Percentiles rank a stretch among this genome's conserved stretches.
Conservation (phyloP, 345 rosid genomes). For the Draba incana region DNA sequence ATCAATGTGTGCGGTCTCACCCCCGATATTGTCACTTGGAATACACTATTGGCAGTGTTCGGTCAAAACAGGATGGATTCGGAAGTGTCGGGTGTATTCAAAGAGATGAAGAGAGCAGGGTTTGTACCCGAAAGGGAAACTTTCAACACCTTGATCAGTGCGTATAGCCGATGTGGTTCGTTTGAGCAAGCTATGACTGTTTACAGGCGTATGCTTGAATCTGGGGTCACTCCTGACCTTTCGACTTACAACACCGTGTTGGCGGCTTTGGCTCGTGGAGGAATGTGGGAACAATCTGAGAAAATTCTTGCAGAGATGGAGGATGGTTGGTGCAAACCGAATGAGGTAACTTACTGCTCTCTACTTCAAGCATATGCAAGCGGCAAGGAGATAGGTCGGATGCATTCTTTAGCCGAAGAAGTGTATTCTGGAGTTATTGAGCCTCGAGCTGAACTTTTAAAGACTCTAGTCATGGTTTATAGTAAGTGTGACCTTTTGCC, state of each 20-base stretch:
- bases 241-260: slow-evolving; percentile 90
- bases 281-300: slow-evolving; percentile 94
- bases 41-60: slow-evolving; percentile 83
- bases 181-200: slow-evolving; percentile 86
- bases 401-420: slow-evolving; percentile 79
- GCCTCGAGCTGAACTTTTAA: slow-evolving; percentile 76
- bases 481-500: slow-evolving; percentile 76
- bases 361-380: slow-evolving; percentile 95
- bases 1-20: slow-evolving; percentile 62
- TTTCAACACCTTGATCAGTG: slow-evolving; percentile 84
- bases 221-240: slow-evolving; percentile 83
- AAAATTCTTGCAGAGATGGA: slow-evolving; percentile 83
- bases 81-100: slow-evolving; percentile 87
- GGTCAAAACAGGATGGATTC: slow-evolving; percentile 92
- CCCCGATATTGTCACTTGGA: slow-evolving; percentile 95
- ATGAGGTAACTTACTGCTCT: slow-evolving; percentile 81
- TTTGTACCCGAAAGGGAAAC: slow-evolving; percentile 92
- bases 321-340: slow-evolving; percentile 76
- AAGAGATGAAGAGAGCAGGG: slow-evolving; percentile 98
- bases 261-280: slow-evolving; percentile 96
- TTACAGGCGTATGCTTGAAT: slow-evolving; percentile 84
- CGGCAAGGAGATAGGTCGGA: slow-evolving; percentile 72
- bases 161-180: slow-evolving; percentile 89
- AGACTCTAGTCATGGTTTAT: slow-evolving; percentile 84
- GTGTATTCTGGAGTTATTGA: slow-evolving; percentile 74